Evolutionary conservation across 2,329 filamentous ascomycete species (phyloP), one percentile per base, ranked within the genome.

Genomic region (Talaromyces sp.): DNA sequence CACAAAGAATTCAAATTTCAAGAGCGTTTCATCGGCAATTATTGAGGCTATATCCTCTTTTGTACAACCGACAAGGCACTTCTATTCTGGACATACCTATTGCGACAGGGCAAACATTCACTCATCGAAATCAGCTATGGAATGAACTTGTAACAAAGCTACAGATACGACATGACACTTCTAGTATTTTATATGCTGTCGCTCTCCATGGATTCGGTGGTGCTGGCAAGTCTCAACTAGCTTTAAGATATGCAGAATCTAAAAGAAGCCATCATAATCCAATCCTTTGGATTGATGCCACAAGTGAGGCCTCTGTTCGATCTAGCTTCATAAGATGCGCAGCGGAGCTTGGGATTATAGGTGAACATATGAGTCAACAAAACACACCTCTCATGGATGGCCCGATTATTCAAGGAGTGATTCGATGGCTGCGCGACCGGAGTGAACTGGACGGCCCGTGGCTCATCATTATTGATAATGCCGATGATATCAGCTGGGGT

Each of bases 31-130:
- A 29, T 43, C 39, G 30, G 35, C 32, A 30, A 24, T 49, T 27
- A 14, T 13, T 13, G 16, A 20, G 16, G 13, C 27, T 2, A 22
- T 49, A 11, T 24, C 10, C n/a, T 14, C 35, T 3, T 48, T 37
- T 9, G 17, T 42, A 32, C 37, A 42, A 27, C 47, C 37, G 10
- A 8, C 3, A 14, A 49, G 17, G n/a, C 48, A 65, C 75, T n/a
- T n/a, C n/a, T n/a, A n/a, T n/a, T n/a, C n/a, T n/a, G n/a, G n/a
- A n/a, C n/a, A n/a, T n/a, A n/a, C n/a, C n/a, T n/a, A n/a, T 19
- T 9, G 20, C 19, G 35, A 41, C 35, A 20, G 36, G 40, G 20
- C 22, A 17, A 14, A 48, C 3, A 2, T 48, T 10, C 20, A 32
- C 24, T 7, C 46, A 41, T 16, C 19, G 46, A 27, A 36, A 48